Evolutionary conservation across 2,329 filamentous ascomycete species (phyloP).

Genomic region (Aspergillus amoenus): DNA sequence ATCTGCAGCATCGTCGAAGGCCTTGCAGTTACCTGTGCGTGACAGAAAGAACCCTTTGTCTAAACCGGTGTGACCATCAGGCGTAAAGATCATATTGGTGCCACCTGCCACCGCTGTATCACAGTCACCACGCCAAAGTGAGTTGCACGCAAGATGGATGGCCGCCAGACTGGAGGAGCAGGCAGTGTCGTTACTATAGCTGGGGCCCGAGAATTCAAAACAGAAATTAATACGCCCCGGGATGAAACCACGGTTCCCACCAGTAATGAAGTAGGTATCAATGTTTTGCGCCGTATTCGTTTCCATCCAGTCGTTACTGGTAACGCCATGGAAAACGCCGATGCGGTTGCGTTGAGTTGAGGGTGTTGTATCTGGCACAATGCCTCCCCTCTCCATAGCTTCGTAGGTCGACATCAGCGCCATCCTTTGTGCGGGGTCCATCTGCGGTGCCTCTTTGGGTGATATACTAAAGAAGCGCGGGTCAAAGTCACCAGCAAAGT

Average conservation of each 20-base stretch:
- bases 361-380: constrained; percentile 69
- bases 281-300: constrained; percentile 71
- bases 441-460: constrained; percentile 74
- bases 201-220: constrained; percentile 73
- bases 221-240: constrained; percentile 54
- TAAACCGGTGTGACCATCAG: constrained; percentile 74
- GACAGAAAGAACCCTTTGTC: constrained; percentile 77
- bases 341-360: constrained; percentile 65
- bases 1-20: constrained; percentile 76
- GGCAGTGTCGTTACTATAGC: constrained; percentile 72
- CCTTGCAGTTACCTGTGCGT: constrained; percentile 73
- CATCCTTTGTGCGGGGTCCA: constrained; percentile 77
- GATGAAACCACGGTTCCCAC: constrained; percentile 55
- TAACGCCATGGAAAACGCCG: constrained; percentile 73
- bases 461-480: constrained; percentile 88
- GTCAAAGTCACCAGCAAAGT: constrained; percentile 65
- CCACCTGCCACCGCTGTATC: constrained; percentile 81
- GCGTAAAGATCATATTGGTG: constrained; percentile 73
- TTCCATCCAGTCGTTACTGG: constrained; percentile 75
- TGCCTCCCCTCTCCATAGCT: constrained; percentile 77
- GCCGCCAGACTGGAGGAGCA: constrained; percentile 74
- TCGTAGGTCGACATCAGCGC: constrained; percentile 76
- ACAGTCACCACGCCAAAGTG: constrained; percentile 72
- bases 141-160: constrained; percentile 70
- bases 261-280: constrained; percentile 67